Conservation (phyloP, 129 eudicot genomes). For the Ambrosia trifida region DNA sequence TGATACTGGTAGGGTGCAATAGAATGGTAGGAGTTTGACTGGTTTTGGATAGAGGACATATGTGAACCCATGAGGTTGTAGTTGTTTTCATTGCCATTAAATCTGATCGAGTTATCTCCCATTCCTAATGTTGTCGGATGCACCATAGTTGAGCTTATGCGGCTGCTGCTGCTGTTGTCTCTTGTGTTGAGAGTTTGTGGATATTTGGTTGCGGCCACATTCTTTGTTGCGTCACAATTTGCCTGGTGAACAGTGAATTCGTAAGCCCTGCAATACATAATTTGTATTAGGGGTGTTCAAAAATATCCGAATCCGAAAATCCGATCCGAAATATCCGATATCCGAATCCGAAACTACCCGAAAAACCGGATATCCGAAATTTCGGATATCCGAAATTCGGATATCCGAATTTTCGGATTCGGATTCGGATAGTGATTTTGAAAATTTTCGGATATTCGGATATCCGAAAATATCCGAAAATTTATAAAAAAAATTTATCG, state of each 20-base stretch:
- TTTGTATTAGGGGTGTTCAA: no score
- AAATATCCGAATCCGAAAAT: no score
- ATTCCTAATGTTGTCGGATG: constrained; percentile 1
- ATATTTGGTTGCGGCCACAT: neutral
- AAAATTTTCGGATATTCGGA: no score
- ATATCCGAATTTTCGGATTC: no score
- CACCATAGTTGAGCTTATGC: neutral
- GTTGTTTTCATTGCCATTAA: neutral
- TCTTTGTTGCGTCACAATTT: no score
- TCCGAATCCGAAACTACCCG: no score
- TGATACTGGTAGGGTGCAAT: neutral
- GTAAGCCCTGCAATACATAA: neutral
- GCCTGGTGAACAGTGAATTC: neutral
- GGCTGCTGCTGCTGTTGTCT: neutral
- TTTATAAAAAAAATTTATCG: no score
- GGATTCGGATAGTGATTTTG: no score
- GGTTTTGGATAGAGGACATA: neutral
- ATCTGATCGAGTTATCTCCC: neutral
- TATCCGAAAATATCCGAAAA: no score
- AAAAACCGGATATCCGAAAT: no score
- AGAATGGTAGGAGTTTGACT: neutral
- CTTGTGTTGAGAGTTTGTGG: neutral
- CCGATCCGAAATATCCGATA: no score
- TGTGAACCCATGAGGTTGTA: neutral
- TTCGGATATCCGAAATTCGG: no score